Evolutionary conservation across 345 rosid genomes (phyloP), one percentile per base, ranked within the genome.

Genomic region (Populus euphratica): DNA sequence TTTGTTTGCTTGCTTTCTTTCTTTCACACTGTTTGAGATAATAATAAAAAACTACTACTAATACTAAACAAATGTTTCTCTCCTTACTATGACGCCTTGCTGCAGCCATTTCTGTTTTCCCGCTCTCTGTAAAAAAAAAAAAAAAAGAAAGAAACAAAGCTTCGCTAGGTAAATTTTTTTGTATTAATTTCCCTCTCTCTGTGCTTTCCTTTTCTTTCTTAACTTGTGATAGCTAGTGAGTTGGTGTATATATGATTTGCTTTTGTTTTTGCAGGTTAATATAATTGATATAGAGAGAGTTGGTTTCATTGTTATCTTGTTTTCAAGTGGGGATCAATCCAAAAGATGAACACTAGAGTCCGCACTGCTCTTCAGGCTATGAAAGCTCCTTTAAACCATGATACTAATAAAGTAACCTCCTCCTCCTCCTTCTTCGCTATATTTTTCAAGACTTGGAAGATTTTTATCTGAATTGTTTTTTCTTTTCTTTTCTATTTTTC

Each of bases 311-410:
- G 70, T 63, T 79, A 38, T 79, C 76, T 83, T 67, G 31, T 86
- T 84, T 79, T 64, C 74, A 77, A 78, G 77, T 38, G 77, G 68
- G 72, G 44, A 68, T 29, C 21, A 8, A 71, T 47, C n/a, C 68
- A 38, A 84, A 86, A 85, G 59, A 91, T 91, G 97, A 92, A 87
- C 87, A 84, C 90, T 14, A 89, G 92, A 87, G 89, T 86, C 79
- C 91, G 92, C 79, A 85, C 87, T 64, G 84, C 89, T 86, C 84
- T 86, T 86, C 91, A 83, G 74, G 85, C 92, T 82, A 88, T 88
- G 87, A 88, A 88, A 87, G 80, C 96, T 86, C 87, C 96, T 78
- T 80, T 82, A 81, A 86, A 82, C 85, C 85, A 81, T 74, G 84
- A 83, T 66, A 86, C 76, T 25, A 84, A 39, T 74, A 84, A 87